Evolutionary conservation across 2,329 filamentous ascomycete genomes (phyloP), one percentile per base, ranked within the genome.

Genomic region (Ilyonectria sp.): DNA sequence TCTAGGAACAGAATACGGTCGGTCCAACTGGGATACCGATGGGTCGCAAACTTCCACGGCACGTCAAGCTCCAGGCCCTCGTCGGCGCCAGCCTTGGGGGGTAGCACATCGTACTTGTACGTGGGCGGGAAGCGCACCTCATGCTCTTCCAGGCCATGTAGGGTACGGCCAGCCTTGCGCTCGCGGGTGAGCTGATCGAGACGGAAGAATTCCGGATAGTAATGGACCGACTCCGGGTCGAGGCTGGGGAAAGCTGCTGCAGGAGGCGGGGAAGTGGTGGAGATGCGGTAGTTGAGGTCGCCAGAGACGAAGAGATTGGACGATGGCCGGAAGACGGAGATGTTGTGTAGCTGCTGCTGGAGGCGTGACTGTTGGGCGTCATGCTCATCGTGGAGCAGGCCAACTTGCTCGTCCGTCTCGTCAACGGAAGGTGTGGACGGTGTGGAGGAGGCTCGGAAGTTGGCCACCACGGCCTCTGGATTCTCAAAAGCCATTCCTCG

Each of bases 211-310:
- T 86, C 83, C 1, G 86, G 85, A 76, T 89, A 94, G 80, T 95
- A 89, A 49, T 87, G 81, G 29, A 82, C 79, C 7, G 89, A 88
- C 23, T 87, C 85, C 65, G 76, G 87, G 78, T 81, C 87, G 75
- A 77, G 86, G 83, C 79, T 91, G 80, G 74, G 96, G 88, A 87
- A 94, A 56, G 75, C 84, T 57, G 93, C 90, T 2, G 85, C 81
- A 0, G 87, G 83, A 0, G 85, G 82, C 0, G 95, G 94, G 0
- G 87, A 83, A 1, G 85, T 86, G 69, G 90, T 87, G 8, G 91
- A 90, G 19, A 95, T 97, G 72, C 96, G 92, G 82, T 99, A 99
- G 84, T 99, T 99, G 67, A 99, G 87, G 79, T 99, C 96, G 26
- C 96, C 96, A 0, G 92, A 92, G 53, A 98, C 86, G 79, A 98